A percentile compares a stretch with the other conserved stretches of the same genome.
phyloP scores from a whole-genome alignment of 306 rosid species.

The Cicer chorassanicum region DNA sequence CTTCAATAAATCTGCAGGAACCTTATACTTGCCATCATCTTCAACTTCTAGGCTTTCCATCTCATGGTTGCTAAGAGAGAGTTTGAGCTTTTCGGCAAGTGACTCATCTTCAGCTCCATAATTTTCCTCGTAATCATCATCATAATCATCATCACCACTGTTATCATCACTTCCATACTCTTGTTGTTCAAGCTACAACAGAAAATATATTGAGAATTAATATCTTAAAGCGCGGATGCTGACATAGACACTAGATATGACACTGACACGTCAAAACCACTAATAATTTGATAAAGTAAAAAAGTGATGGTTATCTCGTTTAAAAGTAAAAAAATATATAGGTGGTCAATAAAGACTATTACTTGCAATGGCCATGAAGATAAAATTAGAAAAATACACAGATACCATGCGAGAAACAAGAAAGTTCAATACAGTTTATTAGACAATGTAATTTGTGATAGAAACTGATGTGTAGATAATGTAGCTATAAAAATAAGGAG shows the following conservation, averaged over 20 bases:
- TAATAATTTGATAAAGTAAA: too few species aligned
- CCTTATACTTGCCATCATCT: constrained; percentile 59
- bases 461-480: constrained; percentile 8
- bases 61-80: constrained; percentile 49
- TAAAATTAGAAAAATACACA: background rate
- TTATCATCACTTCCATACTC: constrained; percentile 65
- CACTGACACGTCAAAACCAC: too few species aligned
- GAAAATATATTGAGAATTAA: constrained; percentile 27
- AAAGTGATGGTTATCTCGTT: too few species aligned
- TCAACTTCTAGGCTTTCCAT: constrained; percentile 60
- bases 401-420: background rate
- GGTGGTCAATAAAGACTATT: constrained; percentile 13
- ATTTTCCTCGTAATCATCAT: constrained; percentile 49
- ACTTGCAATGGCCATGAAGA: background rate
- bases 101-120: constrained; percentile 61
- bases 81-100: constrained; percentile 73
- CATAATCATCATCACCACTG: constrained; percentile 41
- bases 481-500: background rate
- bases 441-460: background rate
- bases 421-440: constrained; percentile 7
- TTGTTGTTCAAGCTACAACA: constrained; percentile 65
- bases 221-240: background rate
- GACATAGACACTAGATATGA: too few species aligned
- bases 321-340: background rate
- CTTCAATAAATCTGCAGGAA: constrained; percentile 72